Percentiles rank a stretch among this genome's conserved stretches.
phyloP scores from a whole-genome alignment of 129 eudicot genomes.

The Chrysanthemum seticuspe region DNA sequence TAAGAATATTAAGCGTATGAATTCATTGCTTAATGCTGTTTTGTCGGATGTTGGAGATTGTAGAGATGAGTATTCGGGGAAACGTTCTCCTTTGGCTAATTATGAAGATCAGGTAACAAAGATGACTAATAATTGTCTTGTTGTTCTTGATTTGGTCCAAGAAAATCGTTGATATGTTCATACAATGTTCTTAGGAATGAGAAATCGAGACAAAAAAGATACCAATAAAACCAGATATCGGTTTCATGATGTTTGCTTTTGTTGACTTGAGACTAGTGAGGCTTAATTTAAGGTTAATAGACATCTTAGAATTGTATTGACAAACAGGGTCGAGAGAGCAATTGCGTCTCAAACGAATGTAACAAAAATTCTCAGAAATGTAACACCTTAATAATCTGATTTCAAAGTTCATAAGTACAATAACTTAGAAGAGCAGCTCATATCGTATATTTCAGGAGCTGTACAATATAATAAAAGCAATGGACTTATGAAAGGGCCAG shows the following conservation, averaged over 20 bases:
- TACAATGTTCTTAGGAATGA: constrained; percentile 1
- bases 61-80: constrained; percentile 31
- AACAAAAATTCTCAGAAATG: constrained; percentile 7
- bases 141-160: constrained; percentile 31
- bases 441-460: not conserved
- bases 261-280: not conserved
- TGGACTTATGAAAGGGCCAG: not conserved
- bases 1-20: constrained; percentile 41
- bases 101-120: constrained; percentile 36
- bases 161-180: not conserved
- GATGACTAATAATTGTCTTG: constrained; percentile 66
- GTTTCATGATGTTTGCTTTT: constrained; percentile 5
- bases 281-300: not conserved
- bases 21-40: constrained; percentile 54
- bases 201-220: not conserved
- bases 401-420: not conserved
- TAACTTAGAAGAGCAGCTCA: not conserved
- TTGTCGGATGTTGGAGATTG: constrained; percentile 46
- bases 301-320: not conserved
- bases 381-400: not conserved
- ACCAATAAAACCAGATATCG: constrained; percentile 8
- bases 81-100: constrained; percentile 25
- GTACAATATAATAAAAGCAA: not conserved
- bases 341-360: not conserved
- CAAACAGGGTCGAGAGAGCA: not conserved